Evolutionary conservation across 2,329 filamentous ascomycete genomes (phyloP), one percentile per base, ranked within the genome.

Genomic region (Verticillium nubilum): DNA sequence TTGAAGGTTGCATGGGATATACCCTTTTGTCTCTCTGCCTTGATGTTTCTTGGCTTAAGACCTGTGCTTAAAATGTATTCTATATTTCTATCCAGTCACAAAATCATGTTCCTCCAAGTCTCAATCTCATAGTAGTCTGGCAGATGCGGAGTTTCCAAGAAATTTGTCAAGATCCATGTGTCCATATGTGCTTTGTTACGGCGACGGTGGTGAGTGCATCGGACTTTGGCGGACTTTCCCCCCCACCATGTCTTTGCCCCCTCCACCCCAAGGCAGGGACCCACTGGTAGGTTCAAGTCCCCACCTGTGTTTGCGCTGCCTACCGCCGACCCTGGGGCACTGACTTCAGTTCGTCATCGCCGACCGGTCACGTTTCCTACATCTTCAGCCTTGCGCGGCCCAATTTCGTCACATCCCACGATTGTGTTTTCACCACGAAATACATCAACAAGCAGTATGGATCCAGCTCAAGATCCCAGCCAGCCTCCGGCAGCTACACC

Each of bases 401-500:
- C 19, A 19, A 19, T 19, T 2, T 4, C 15, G 3, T 15, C 9
- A 23, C 42, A 26, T 23, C 7, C 17, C 42, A 19, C 19, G 19
- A 23, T 19, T 23, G 19, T 50, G 42, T 25, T 5, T 10, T 26
- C 42, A 23, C 19, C 19, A 23, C 42, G 2, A 10, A 12, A n/a
- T 37, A 13, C 19, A n/a, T 19, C n/a, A 12, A 50, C 7, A 1
- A n/a, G 19, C 42, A 23, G 19, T 29, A 76, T 83, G 80, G 79
- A 83, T 64, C 74, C 78, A 15, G 76, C 76, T 70, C 74, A 64
- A 29, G 58, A 63, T 26, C 50, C 57, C 25, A 58, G 79, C 60
- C 74, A 76, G 64, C 73, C 69, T 23, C 70, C 73, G 25, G 72
- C 71, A 64, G 67, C 70, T 52, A 72, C 72, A 65, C 74, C 74